Evolutionary conservation across 495 filamentous ascomycete species (phyloP), one percentile per base, ranked within the genome.

Genomic region (Neurospora hispaniola): DNA sequence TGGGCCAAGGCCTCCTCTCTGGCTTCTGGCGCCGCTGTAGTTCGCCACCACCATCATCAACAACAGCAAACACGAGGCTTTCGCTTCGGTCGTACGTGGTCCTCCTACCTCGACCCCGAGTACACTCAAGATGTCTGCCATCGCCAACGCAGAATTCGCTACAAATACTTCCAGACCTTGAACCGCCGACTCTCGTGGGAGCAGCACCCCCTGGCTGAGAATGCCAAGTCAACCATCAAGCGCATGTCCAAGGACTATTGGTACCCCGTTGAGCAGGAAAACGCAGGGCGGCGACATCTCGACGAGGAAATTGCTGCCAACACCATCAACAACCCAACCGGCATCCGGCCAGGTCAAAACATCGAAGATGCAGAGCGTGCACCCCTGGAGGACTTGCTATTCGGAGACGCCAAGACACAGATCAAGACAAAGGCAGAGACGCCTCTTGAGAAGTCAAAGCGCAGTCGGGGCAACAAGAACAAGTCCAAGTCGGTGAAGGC

Each of bases 41-140:
- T 79, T 75, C 72, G 75, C 62, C 48, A 59, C 2, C 48, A 59
- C 54, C 77, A 74, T 71, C 77, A 74, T 71, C 75, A 46, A 18
- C 75, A 72, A 1, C 79, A 84, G 42, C 86, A 87, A 70, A 76
- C 71, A 11, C 84, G 87, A 20, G 76, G 70, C 71, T 86, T 86
- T 73, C 81, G 84, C 69, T 82, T 87, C 71, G 82, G 81, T 46
- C 74, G 76, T 11, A 54, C 79, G 12, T 85, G 84, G 81, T 79
- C 81, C 12, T 82, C 82, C 38, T 84, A 80, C 48, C 70, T 83
- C 9, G 80, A 85, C 72, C 73, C 79, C 14, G 80, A 81, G 46
- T 75, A 74, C n/a, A 74, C 80, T 38, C 79, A 78, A 42, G 83
- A 84, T 62, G 69, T 81, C 40, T 81, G 79, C 69, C 83, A 80